Evolutionary conservation across 2,329 filamentous ascomycete genomes (phyloP).

Genomic region (Rutstroemia sp.): DNA sequence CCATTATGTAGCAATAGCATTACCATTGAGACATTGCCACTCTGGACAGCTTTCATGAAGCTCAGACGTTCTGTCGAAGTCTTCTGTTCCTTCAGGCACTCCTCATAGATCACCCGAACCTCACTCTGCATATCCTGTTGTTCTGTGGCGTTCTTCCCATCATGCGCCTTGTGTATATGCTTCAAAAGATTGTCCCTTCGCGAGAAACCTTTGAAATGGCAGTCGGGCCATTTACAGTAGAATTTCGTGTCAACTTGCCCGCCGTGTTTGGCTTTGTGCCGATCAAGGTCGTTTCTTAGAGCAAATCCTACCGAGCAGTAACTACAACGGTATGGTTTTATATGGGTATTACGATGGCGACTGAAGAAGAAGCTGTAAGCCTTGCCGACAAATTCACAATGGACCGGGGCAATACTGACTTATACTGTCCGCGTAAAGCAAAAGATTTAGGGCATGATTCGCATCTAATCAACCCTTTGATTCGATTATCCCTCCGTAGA

Average conservation of each 20-base stretch:
- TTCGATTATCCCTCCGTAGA: neutral
- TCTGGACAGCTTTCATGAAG: constrained; percentile 13
- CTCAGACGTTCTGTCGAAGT: constrained; percentile 9
- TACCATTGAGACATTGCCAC: constrained; percentile 11
- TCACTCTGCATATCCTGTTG: constrained; percentile 1
- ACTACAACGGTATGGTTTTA: constrained; percentile 12
- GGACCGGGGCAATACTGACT: constrained; percentile 9
- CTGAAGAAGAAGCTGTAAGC: constrained; percentile 6
- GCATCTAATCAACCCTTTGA: constrained; percentile 13
- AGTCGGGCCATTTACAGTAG: constrained; percentile 14
- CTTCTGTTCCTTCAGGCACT: constrained; percentile 11
- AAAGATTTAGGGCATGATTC: constrained; percentile 13
- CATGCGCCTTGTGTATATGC: constrained; percentile 14
- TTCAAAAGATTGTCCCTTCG: constrained; percentile 17
- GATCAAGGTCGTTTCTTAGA: constrained; percentile 14
- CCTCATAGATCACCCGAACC: constrained; percentile 9
- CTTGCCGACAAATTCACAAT: constrained; percentile 3
- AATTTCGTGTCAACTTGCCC: constrained; percentile 11
- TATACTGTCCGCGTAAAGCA: constrained; percentile 12
- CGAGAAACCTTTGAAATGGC: constrained; percentile 14
- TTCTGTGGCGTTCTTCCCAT: constrained; percentile 1
- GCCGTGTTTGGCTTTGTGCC: constrained; percentile 15
- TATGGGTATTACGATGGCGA: constrained; percentile 17
- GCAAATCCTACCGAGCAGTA: constrained; percentile 14
- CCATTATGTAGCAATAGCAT: constrained; percentile 7